These are phyloP conservation scores for Closterium sp. DNA, from an alignment of 139 green algal species.

Conservation along the genomic window DNA sequence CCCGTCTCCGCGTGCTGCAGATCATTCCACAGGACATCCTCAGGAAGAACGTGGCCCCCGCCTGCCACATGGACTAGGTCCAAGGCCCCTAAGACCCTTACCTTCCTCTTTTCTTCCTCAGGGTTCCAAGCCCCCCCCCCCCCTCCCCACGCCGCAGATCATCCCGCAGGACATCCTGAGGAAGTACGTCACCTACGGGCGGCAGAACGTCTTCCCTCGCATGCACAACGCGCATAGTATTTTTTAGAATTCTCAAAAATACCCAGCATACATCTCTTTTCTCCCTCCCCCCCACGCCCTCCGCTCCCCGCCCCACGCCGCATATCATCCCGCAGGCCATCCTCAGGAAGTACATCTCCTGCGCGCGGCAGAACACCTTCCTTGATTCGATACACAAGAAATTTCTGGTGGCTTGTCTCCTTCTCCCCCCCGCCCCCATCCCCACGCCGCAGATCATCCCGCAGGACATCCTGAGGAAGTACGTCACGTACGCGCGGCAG, in stretches of 20 bases:
- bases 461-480: slow-evolving; percentile 94
- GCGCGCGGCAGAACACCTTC: slow-evolving; percentile 80
- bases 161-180: slow-evolving; percentile 84
- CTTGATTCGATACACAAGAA: neutral
- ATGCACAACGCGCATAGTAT: no score
- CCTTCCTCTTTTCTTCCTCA: no score
- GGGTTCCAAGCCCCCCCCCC: no score
- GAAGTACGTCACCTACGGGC: slow-evolving; percentile 97
- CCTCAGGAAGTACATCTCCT: slow-evolving; percentile 97
- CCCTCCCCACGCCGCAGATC: no score
- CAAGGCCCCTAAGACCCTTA: no score
- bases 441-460: slow-evolving; percentile 62
- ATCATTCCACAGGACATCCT: slow-evolving; percentile 84
- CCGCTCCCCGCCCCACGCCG: no score
- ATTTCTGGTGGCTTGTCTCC: neutral
- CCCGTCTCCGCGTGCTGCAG: slow-evolving; percentile 28
- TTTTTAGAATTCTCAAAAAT: no score
- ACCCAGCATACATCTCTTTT: no score
- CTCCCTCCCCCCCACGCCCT: neutral
- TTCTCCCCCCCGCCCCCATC: neutral
- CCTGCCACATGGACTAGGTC: no score
- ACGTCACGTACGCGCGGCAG: slow-evolving; percentile 94
- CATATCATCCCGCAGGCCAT: slow-evolving; percentile 79
- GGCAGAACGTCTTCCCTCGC: slow-evolving; percentile 74
- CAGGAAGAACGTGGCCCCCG: slow-evolving; percentile 98